Evolutionary conservation across 768 basidiomycete genomes (phyloP), one percentile per base, ranked within the genome.

Genomic region (Termitomyces sp.): DNA sequence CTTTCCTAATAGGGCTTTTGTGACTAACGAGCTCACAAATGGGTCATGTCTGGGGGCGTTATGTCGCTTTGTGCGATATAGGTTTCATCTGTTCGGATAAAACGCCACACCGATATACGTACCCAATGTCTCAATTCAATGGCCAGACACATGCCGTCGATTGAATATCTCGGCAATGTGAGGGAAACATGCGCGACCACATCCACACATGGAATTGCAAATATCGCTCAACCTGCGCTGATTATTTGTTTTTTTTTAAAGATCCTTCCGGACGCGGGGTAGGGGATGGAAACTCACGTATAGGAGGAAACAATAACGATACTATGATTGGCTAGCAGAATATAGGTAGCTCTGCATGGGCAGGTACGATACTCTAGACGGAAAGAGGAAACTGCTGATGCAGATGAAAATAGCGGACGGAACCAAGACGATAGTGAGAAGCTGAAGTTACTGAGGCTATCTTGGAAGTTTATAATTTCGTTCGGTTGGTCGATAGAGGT

Each of bases 341-440:
- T 48, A 25, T 5, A 23, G n/a, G n/a, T 55, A 37, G 34, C 34
- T 32, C 12, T 49, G 5, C 9, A 17, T 19, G 43, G 0, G 25
- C 2, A 16, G 5, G 12, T 34, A 12, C 3, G 43, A n/a, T 32
- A 21, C 40, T 35, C 14, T 56, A 51, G 48, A 39, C 54, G 55
- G 35, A 48, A 55, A 48, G 32, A 32, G 47, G 23, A 14, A 25
- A 9, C 19, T 32, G 12, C 12, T 5, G 10, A 14, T 10, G 16
- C 35, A 37, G 5, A 37, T 4, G 16, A 37, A 37, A 37, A 7
- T 16, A 10, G 35, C 54, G 60, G 57, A 49, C 52, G 57, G 57
- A 58, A 59, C 57, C 60, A 56, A 39, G 35, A 25, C 2, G 52
- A 53, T 48, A 48, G 19, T 45, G 45, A 50, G 27, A n/a, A 56